These are phyloP conservation scores for Trichosporon sp. DNA, from an alignment of 1,284 basidiomycete genomes.

Conservation along the genomic window DNA sequence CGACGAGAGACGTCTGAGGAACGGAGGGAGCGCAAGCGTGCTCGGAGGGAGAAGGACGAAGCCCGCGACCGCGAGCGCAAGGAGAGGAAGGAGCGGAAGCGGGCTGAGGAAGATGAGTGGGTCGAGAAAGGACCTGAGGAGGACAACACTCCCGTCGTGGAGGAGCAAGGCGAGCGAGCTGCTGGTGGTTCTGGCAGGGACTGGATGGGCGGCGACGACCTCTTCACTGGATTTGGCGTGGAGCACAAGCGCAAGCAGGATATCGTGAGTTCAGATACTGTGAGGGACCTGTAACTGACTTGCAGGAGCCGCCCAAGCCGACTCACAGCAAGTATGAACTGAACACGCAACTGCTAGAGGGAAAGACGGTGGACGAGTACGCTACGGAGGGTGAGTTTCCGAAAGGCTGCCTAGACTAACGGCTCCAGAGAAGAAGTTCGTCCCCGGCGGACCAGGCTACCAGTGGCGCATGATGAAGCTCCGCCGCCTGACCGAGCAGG, in stretches of 20 bases:
- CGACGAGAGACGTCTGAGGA: conserved; percentile 21
- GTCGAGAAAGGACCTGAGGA: conserved; percentile 17
- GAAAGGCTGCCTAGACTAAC: background rate
- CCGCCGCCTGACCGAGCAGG: conserved; percentile 78
- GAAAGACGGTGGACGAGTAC: conserved; percentile 57
- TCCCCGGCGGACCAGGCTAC: conserved; percentile 82
- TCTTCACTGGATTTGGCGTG: conserved; percentile 76
- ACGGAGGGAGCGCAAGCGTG: conserved; percentile 22
- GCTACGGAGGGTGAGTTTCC: conserved; percentile 51
- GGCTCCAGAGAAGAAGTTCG: conserved; percentile 50
- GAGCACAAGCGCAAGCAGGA: conserved; percentile 66
- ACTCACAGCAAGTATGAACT: conserved; percentile 60
- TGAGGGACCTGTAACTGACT: background rate
- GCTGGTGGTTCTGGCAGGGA: conserved; percentile 2
- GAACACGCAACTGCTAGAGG: conserved; percentile 66
- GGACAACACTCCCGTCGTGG: background rate
- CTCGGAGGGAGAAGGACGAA: conserved; percentile 13
- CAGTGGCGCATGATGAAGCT: conserved; percentile 98
- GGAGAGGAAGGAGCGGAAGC: conserved; percentile 42
- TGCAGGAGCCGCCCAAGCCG: conserved; percentile 1
- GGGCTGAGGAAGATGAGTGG: conserved; percentile 40
- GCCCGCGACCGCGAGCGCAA: conserved; percentile 89
- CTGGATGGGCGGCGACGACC: conserved; percentile 52
- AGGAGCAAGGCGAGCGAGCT: conserved; percentile 27
- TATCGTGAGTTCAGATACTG: conserved; percentile 54